Evolutionary conservation across 2,329 filamentous ascomycete genomes (phyloP), one percentile per base, ranked within the genome.

Genomic region (Ustulina deusta): DNA sequence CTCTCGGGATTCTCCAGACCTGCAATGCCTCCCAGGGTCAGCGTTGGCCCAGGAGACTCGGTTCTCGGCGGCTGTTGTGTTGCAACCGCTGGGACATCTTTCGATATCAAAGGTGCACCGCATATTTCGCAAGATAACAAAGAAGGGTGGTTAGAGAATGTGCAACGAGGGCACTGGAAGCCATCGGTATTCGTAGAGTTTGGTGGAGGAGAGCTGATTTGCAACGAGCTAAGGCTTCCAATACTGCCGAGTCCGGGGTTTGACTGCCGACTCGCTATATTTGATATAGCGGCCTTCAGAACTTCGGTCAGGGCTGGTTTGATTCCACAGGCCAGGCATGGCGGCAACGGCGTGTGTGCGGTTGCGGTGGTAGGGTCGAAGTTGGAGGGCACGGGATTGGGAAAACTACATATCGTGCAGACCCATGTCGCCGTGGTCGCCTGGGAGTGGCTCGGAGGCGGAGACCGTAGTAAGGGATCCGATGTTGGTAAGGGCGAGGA

Each of bases 331-430:
- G 94, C 92, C 61, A 97, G 83, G 77, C 96, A 99, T 72, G 95
- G 93, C 3, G 94, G 92, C 25, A 97, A 82, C 9, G 90, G 91
- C 5, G 92, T 97, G 70, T 93, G 89, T 22, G 90, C 88, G 69
- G 89, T 96, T 9, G 93, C 93, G 2, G 91, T 90, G 0, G 90
- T 86, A 0, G 94, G 92, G 75, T 98, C 95, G 78, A 98, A 98
- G 78, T 97, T 97, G 42, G 93, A 92, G 0, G 96, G 94, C 1
- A 97, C 90, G 0, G 93, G 91, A 75, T 98, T 98, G 10, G 94
- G 95, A 77, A 97, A 97, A 73, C 92, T 95, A 84, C 95, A 98
- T 75, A 98, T 98, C 1, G 93, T 91, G 81, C 95, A 98, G 22
- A 98, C 90, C 95, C 95, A 98, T 3, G 94, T 97, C 6, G 93